Evolutionary conservation across 768 basidiomycete species (phyloP), one percentile per base, ranked within the genome.

Genomic region (Suillus lakei): DNA sequence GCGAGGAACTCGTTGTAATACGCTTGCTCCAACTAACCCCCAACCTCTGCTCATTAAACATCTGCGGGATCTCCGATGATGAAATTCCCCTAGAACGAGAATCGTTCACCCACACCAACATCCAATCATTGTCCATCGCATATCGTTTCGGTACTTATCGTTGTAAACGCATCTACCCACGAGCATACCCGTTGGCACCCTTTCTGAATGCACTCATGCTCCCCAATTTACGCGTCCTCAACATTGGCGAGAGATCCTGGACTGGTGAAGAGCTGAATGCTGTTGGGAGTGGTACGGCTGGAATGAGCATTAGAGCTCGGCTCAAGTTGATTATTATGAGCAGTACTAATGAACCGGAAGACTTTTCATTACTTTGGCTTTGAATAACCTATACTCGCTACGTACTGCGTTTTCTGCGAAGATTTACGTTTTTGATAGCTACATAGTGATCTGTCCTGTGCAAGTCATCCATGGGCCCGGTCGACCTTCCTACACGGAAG

Each of bases 91-190:
- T 15, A 15, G 46, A 26, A 48, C 46, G n/a, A n/a, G n/a, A n/a
- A n/a, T n/a, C 46, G 7, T 2, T 26, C n/a, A 48, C 46, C 8
- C 76, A 80, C 13, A 70, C 68, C 16, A 73, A 80, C 67, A 79
- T 76, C 60, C 75, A 79, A 7, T 48, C n/a, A 10, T 48, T 13
- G 12, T 48, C n/a, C 46, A 12, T 48, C n/a, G 10, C 8, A 44
- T 8, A 3, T 10, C 3, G n/a, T n/a, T n/a, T n/a, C n/a, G n/a
- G n/a, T n/a, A n/a, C n/a, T n/a, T n/a, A 13, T 38, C 38, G 1
- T n/a, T 10, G 0, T 44, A n/a, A n/a, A n/a, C 21, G 10, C 10
- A 46, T 4, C 1, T n/a, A 15, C n/a, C 5, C n/a, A 12, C 4
- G n/a, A 12, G 4, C 43, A 0, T 12, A 23, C 3, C 48, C 23